phyloP scores from a whole-genome alignment of 192 early-diverging fungal species.

The Dimargaris verticillata region DNA sequence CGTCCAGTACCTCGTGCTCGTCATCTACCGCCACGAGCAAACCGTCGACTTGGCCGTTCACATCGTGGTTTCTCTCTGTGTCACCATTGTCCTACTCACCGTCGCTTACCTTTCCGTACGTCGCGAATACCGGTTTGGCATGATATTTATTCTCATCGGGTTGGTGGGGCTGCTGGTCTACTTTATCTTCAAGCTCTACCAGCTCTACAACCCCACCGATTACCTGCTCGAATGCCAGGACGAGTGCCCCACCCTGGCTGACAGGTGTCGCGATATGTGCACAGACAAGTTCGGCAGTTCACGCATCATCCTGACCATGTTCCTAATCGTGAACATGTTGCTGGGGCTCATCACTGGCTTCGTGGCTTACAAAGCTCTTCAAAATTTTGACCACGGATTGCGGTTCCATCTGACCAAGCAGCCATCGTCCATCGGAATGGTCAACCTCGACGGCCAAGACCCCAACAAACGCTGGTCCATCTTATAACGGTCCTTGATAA shows the following conservation, averaged over 20 bases:
- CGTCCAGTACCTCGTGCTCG: slow-evolving; percentile 27
- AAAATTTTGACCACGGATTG: neutral
- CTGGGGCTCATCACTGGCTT: neutral
- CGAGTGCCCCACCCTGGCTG: neutral
- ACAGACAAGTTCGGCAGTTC: slow-evolving; percentile 7
- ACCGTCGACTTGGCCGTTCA: slow-evolving; percentile 18
- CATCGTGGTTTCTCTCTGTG: slow-evolving; percentile 9
- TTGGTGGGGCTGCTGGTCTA: slow-evolving; percentile 9
- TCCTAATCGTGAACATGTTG: neutral
- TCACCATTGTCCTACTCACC: slow-evolving; percentile 12
- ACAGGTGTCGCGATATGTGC: neutral
- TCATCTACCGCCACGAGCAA: slow-evolving; percentile 15
- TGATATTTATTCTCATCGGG: slow-evolving; percentile 14
- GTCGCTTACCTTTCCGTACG: slow-evolving; percentile 17
- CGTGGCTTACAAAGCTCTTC: slow-evolving; percentile 3
- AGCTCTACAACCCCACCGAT: neutral
- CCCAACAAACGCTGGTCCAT: slow-evolving; percentile 12
- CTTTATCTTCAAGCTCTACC: slow-evolving; percentile 20
- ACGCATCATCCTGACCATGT: neutral
- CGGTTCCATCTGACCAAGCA: slow-evolving; percentile 7
- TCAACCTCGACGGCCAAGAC: slow-evolving; percentile 9
- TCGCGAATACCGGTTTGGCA: slow-evolving; percentile 19
- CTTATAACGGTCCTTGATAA: neutral
- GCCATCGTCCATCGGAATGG: slow-evolving; percentile 10
- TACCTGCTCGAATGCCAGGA: neutral